phyloP scores from a whole-genome alignment of 345 rosid species.

The Gynandropsis gynandra region DNA sequence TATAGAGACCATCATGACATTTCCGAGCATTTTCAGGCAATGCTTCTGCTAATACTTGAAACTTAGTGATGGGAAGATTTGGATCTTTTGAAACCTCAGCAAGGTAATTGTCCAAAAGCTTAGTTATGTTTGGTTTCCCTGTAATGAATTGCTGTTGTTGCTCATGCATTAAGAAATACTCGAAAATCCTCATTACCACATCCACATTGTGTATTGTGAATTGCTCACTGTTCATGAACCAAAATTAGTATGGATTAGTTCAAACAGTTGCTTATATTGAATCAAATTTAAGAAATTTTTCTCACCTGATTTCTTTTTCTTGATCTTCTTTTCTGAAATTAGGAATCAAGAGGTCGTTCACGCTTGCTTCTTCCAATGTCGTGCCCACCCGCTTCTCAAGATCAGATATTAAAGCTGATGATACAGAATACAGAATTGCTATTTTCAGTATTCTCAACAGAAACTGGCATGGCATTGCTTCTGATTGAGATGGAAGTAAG shows the following conservation, averaged over 20 bases:
- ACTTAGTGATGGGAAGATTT: conserved; percentile 59
- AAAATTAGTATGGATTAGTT: conserved; percentile 10
- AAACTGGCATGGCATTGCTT: conserved; percentile 63
- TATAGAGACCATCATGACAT: conserved; percentile 79
- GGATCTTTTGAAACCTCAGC: conserved; percentile 78
- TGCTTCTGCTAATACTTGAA: conserved; percentile 72
- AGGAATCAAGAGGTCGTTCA: conserved; percentile 71
- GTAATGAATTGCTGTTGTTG: conserved; percentile 44
- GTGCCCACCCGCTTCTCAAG: conserved; percentile 68
- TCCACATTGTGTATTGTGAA: conserved; percentile 54
- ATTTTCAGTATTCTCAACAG: conserved; percentile 62
- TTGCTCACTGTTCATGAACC: conserved; percentile 41
- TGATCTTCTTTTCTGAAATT: conserved; percentile 51
- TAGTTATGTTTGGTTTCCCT: conserved; percentile 53
- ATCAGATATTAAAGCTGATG: conserved; percentile 69
- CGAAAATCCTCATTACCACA: conserved; percentile 61
- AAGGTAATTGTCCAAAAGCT: conserved; percentile 69
- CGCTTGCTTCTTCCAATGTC: conserved; percentile 56
- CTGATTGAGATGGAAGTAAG: conserved; percentile 53
- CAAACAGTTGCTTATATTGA: neutral
- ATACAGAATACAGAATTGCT: conserved; percentile 57
- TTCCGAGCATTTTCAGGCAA: conserved; percentile 58
- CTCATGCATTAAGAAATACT: conserved; percentile 70
- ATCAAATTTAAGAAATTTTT: conserved; percentile 5
- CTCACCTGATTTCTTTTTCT: conserved; percentile 41